Conservation (phyloP, 2,329 filamentous ascomycete genomes). For the Stachybotrys elegans region DNA sequence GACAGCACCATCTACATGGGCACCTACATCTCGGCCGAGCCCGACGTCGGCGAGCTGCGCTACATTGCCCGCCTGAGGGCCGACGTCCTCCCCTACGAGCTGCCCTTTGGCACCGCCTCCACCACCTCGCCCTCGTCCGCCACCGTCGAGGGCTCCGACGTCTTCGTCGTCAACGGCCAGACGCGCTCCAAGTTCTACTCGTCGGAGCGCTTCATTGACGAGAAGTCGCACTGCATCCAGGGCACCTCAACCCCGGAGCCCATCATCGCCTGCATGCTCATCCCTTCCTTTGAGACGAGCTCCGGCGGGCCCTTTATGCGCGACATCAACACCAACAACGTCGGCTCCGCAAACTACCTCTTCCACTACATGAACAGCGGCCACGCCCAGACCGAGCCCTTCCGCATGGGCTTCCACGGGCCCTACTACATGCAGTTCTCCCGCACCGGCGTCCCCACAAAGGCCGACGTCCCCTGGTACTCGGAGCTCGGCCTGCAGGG, state of each 20-base stretch:
- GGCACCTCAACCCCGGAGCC: constrained; percentile 29
- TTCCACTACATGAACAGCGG: constrained; percentile 67
- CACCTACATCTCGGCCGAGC: constrained; percentile 56
- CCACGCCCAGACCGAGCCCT: constrained; percentile 58
- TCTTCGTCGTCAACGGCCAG: constrained; percentile 55
- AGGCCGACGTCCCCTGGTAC: constrained; percentile 55
- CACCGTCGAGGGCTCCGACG: constrained; percentile 53
- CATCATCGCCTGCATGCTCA: constrained; percentile 58
- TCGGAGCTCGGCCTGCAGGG: constrained; percentile 50
- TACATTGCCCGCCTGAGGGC: constrained; percentile 58
- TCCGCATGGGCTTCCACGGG: constrained; percentile 58
- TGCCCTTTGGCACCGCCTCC: constrained; percentile 50
- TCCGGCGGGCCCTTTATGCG: constrained; percentile 64
- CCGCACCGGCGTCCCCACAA: constrained; percentile 48
- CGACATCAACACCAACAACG: constrained; percentile 63
- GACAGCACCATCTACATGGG: constrained; percentile 56
- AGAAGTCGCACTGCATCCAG: constrained; percentile 57
- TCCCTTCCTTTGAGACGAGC: constrained; percentile 52
- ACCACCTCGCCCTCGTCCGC: constrained; percentile 47
- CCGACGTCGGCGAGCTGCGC: constrained; percentile 54
- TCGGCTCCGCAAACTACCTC: constrained; percentile 49
- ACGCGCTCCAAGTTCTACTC: constrained; percentile 69
- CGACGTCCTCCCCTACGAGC: constrained; percentile 42
- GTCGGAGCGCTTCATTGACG: constrained; percentile 65
- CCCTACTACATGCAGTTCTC: constrained; percentile 60